phyloP scores from a whole-genome alignment of 2,329 filamentous ascomycete genomes.

The Fusarium stilboides region DNA sequence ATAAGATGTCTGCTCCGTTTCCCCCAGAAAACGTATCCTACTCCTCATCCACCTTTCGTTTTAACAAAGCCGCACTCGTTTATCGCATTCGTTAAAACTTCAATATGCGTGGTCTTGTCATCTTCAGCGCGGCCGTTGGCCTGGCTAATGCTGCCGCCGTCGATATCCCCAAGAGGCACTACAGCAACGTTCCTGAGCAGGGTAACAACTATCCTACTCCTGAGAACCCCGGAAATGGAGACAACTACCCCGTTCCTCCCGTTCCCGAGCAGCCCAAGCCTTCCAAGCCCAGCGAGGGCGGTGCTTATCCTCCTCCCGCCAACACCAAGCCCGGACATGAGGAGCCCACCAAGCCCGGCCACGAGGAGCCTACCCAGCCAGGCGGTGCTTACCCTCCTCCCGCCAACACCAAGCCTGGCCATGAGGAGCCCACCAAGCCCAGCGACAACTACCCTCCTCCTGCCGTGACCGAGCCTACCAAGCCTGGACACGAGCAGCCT shows the following conservation, averaged over 20 bases:
- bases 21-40: constrained; percentile 5
- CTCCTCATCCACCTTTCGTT: constrained; percentile 40
- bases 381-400: constrained; percentile 18
- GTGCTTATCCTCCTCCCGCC: constrained; percentile 10
- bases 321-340: neutral
- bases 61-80: constrained; percentile 35
- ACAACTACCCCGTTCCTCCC: constrained; percentile 4
- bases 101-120: constrained; percentile 39
- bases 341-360: neutral
- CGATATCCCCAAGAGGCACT: constrained; percentile 30
- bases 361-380: constrained; percentile 27
- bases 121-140: constrained; percentile 42
- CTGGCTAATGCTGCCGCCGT: constrained; percentile 41
- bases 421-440: constrained; percentile 6
- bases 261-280: neutral
- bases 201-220: constrained; percentile 10
- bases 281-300: neutral
- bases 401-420: neutral
- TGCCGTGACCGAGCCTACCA: constrained; percentile 6
- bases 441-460: constrained; percentile 9
- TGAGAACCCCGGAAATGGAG: constrained; percentile 1
- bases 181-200: constrained; percentile 22
- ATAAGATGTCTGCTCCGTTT: constrained; percentile 33
- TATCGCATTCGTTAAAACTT: constrained; percentile 32
- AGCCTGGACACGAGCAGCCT: neutral